These are phyloP conservation scores for Hericium coralloides DNA, from an alignment of 768 basidiomycete species.

Conservation along the genomic window DNA sequence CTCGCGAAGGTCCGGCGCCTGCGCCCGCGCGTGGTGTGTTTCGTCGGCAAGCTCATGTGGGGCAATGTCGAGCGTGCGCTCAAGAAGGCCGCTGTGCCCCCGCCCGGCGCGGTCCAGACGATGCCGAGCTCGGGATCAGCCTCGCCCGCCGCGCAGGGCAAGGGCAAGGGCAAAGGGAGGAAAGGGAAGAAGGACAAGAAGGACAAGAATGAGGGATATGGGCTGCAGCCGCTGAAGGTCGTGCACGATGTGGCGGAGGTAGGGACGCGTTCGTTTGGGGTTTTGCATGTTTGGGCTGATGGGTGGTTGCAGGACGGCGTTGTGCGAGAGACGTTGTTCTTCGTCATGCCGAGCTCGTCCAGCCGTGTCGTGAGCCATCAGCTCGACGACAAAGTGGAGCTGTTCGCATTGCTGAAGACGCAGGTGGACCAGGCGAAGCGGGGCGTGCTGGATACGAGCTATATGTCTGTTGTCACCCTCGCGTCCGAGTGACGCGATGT, in stretches of 20 bases:
- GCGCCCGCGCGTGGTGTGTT: slow-evolving; percentile 62
- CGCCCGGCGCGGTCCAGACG: background rate
- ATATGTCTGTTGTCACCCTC: background rate
- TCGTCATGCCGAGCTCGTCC: slow-evolving; percentile 69
- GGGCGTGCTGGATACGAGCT: background rate
- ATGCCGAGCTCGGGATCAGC: background rate
- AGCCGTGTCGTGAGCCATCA: slow-evolving; percentile 66
- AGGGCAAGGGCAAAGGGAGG: background rate
- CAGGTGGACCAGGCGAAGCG: background rate
- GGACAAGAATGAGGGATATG: background rate
- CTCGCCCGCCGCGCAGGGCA: background rate
- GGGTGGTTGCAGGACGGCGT: background rate
- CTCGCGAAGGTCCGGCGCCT: slow-evolving; percentile 48
- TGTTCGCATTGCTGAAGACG: background rate
- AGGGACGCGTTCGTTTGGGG: background rate
- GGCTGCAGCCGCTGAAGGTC: background rate
- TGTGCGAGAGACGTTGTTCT: slow-evolving; percentile 56
- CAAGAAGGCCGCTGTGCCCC: slow-evolving; percentile 18
- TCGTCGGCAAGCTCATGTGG: slow-evolving; percentile 72
- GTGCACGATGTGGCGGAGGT: background rate
- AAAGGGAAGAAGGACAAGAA: background rate
- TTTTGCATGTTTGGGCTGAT: too few species aligned
- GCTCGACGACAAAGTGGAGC: slow-evolving; percentile 4
- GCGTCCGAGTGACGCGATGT: background rate
- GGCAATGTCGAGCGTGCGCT: slow-evolving; percentile 25